Conservation (phyloP, 2,329 filamentous ascomycete genomes). For the Paecilomyces variotii region DNA sequence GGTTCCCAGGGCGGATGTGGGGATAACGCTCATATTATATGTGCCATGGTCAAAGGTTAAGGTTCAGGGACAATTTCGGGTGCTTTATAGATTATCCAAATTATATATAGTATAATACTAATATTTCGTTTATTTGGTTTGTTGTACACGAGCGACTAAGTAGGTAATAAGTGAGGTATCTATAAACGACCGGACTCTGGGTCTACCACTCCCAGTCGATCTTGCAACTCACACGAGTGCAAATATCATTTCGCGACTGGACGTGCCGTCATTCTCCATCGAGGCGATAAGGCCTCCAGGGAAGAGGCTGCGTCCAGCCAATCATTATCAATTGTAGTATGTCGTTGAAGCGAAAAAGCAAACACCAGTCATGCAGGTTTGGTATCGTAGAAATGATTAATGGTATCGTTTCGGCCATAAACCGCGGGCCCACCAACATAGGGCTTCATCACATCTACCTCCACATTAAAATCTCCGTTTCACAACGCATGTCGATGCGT, state of each 20-base stretch:
- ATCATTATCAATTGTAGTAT: background rate
- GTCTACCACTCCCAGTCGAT: background rate
- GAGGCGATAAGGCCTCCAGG: background rate
- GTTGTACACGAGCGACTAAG: background rate
- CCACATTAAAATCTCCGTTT: background rate
- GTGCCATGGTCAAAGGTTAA: background rate
- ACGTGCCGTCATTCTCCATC: background rate
- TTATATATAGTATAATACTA: background rate
- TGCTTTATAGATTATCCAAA: background rate
- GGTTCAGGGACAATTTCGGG: background rate
- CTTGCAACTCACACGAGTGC: background rate
- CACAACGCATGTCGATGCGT: background rate
- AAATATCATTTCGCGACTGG: background rate
- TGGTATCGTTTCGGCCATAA: background rate
- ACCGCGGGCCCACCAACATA: background rate
- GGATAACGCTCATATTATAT: background rate
- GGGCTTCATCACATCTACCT: background rate
- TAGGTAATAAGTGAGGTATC: background rate
- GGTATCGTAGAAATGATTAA: background rate
- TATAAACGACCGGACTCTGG: background rate
- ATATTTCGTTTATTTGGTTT: background rate
- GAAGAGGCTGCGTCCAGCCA: background rate
- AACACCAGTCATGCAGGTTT: background rate
- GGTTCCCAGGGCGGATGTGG: background rate
- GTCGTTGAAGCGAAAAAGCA: background rate